Evolutionary conservation across 345 rosid species (phyloP).

Genomic region (Cardiospermum halicacabum): DNA sequence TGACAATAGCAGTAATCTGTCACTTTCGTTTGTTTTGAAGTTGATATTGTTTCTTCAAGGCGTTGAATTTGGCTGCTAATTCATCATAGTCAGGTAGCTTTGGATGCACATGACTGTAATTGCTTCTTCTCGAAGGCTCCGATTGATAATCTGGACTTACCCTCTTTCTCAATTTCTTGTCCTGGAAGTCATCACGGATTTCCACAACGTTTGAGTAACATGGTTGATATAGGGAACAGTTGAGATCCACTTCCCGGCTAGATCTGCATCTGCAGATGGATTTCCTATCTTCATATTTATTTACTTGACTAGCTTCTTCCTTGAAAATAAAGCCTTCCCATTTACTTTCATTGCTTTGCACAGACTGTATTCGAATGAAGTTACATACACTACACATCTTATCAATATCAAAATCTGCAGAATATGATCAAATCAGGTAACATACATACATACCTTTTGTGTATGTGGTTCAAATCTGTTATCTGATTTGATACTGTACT

Average conservation of each 20-base stretch:
- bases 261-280: conserved; percentile 4
- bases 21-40: conserved; percentile 1
- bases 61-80: conserved; percentile 23
- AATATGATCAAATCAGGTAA: no score
- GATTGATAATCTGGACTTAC: not conserved
- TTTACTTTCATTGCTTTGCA: not conserved
- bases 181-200: not conserved
- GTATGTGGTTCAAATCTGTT: not conserved
- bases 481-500: conserved; percentile 8
- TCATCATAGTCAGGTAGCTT: conserved; percentile 31
- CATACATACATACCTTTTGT: conserved; percentile 7
- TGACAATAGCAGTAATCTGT: no score
- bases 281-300: not conserved
- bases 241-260: not conserved
- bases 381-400: no score
- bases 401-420: no score
- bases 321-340: conserved; percentile 14
- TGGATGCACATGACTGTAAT: conserved; percentile 22
- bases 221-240: conserved; percentile 16
- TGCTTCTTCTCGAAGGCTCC: conserved; percentile 1
- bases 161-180: not conserved
- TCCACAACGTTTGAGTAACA: not conserved
- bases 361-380: no score
- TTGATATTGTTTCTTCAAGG: conserved; percentile 25
- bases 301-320: conserved; percentile 7